Conservation (phyloP, 2,329 filamentous ascomycete species). For the Aspergillus glaucus region DNA sequence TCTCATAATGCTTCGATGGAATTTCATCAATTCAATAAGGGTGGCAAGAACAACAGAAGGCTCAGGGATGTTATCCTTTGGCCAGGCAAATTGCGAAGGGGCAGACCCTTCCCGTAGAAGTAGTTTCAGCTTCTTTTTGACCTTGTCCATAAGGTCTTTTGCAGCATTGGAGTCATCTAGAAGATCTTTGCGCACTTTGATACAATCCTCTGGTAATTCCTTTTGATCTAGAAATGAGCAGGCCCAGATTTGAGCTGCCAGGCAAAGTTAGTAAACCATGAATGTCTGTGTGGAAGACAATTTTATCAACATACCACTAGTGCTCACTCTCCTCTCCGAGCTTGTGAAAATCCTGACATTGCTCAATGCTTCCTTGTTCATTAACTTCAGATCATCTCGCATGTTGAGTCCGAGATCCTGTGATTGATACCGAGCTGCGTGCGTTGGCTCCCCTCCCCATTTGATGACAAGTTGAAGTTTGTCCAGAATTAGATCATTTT, state of each 20-base stretch:
- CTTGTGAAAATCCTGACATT: constrained; percentile 94
- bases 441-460: constrained; percentile 96
- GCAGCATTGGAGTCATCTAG: constrained; percentile 96
- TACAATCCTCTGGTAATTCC: constrained; percentile 76
- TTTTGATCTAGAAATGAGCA: constrained; percentile 82
- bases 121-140: constrained; percentile 98
- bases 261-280: constrained; percentile 6
- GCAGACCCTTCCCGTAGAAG: constrained; percentile 87
- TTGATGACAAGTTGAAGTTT: constrained; percentile 98
- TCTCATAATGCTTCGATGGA: constrained; percentile 90
- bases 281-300: background rate
- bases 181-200: constrained; percentile 86
- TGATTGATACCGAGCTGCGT: constrained; percentile 91
- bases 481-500: constrained; percentile 87
- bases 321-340: constrained; percentile 88
- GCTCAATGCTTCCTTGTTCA: constrained; percentile 86
- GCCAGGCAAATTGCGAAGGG: constrained; percentile 97
- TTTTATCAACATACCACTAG: constrained; percentile 52
- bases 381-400: constrained; percentile 84
- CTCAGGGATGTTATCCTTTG: constrained; percentile 81
- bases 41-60: constrained; percentile 86
- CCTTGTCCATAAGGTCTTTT: constrained; percentile 99
- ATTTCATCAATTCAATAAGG: constrained; percentile 95
- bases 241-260: constrained; percentile 80
- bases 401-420: constrained; percentile 94